Evolutionary conservation across 176 grass and related monocot genomes (phyloP), one percentile per base, ranked within the genome.

Genomic region (Triticum turgidum): DNA sequence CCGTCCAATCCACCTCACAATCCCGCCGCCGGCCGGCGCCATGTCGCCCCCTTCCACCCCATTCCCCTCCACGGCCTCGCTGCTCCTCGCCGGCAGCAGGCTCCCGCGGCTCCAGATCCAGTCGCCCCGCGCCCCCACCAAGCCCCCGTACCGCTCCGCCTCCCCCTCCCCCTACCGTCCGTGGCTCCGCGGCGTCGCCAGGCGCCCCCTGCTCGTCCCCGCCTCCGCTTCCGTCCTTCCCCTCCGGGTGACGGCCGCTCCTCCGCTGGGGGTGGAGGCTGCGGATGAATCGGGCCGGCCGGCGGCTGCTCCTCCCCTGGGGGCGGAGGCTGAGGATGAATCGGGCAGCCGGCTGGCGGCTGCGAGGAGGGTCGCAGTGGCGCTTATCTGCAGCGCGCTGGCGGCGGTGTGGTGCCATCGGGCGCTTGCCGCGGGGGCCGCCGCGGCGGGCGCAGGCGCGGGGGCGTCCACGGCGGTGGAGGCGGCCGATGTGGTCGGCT

Each of bases 81-180:
- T 91, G 47, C 77, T 85, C 30, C 77, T 88, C 41, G 77, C 63
- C 82, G 37, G 86, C 70, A 54, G 68, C 61, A 85, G 82, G 82
- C 63, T 77, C 52, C 78, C 93, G 86, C 88, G 81, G 76, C 13
- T 90, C 42, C 85, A 76, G 66, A 77, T 80, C 82, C 74, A 90
- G 80, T 81, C 82, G 58, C 88, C 77, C 39, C 85, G 90, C 49
- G 71, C 79, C 39, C 83, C 86, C 66, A 82, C 88, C 88, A 88
- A 88, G 29, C 39, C 85, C 29, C 73, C 80, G 73, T 84, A 82
- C 82, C 70, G 65, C 66, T 41, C 38, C 82, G 20, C 63, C 12
- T 49, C 80, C 58, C 12, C 29, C 32, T 24, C 72, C 39, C 67
- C 56, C 20, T 70, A n/a, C 41, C 25, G 29, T 51, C 27, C 58